Evolutionary conservation across 2,329 filamentous ascomycete genomes (phyloP).

Genomic region (Neopestalotiopsis clavispora): DNA sequence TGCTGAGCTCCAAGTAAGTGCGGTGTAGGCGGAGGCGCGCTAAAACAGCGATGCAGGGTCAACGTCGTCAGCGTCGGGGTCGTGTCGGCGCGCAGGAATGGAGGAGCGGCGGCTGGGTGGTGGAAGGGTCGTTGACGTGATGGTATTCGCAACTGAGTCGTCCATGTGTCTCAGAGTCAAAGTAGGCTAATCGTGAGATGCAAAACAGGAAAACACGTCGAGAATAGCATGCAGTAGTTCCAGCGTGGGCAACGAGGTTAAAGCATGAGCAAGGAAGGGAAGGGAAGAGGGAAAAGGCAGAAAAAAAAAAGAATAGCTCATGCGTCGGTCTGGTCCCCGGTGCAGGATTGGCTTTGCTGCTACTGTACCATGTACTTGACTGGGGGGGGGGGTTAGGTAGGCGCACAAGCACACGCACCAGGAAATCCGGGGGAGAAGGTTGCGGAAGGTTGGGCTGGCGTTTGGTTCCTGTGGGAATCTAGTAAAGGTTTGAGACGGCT

Average conservation of each 20-base stretch:
- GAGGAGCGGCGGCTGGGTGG: not conserved
- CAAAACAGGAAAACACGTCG: not conserved
- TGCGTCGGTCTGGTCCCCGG: not conserved
- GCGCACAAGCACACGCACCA: not conserved
- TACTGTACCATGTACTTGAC: not conserved
- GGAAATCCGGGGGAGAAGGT: slow-evolving; percentile 13
- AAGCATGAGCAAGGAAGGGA: not conserved
- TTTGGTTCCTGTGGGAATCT: slow-evolving; percentile 5
- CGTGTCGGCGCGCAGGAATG: slow-evolving; percentile 3
- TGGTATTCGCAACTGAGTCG: not conserved
- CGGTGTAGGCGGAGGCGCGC: slow-evolving; percentile 4
- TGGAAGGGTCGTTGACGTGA: not conserved
- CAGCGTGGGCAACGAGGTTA: not conserved
- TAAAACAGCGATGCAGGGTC: not conserved
- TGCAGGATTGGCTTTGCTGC: not conserved
- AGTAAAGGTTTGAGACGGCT: slow-evolving; percentile 12
- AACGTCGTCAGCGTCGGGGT: not conserved
- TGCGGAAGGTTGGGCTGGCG: slow-evolving; percentile 9
- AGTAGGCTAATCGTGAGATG: not conserved
- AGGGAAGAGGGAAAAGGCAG: not conserved
- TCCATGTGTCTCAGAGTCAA: not conserved
- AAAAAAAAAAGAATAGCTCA: slow-evolving; percentile 1
- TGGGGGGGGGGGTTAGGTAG: not conserved
- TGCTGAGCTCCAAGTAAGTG: not conserved
- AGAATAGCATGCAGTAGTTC: not conserved